These are phyloP conservation scores for Quercus aquifolioides DNA, from an alignment of 306 rosid genomes.

Conservation along the genomic window DNA sequence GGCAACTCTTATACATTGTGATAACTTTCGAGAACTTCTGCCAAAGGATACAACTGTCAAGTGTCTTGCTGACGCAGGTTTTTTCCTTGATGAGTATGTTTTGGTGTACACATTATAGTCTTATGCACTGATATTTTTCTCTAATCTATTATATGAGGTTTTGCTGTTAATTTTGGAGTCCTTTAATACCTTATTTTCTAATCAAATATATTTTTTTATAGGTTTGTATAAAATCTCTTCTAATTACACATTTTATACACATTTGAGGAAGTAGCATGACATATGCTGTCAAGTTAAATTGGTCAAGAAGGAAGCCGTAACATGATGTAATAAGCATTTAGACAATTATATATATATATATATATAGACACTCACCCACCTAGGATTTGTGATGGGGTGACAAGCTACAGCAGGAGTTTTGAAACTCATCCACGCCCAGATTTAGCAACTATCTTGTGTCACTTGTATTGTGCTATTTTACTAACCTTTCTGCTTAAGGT, in stretches of 20 bases:
- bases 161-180: not conserved
- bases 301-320: not conserved
- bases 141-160: not conserved
- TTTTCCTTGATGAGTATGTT: constrained; percentile 97
- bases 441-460: not conserved
- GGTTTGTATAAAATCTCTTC: not conserved
- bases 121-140: constrained; percentile 17
- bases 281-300: not conserved
- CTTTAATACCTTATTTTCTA: not conserved
- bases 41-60: constrained; percentile 63
- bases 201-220: no score
- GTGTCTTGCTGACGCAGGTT: constrained; percentile 96
- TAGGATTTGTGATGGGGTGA: constrained; percentile 11
- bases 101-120: constrained; percentile 11
- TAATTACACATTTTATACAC: not conserved
- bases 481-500: not conserved
- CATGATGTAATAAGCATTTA: not conserved
- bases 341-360: not conserved
- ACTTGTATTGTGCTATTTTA: constrained; percentile 12
- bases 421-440: not conserved
- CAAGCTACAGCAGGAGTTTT: constrained; percentile 7
- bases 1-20: constrained; percentile 94
- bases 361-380: not conserved
- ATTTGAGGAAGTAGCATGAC: not conserved
- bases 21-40: constrained; percentile 54